A percentile compares a stretch with the other conserved stretches of the same genome.
phyloP scores from a whole-genome alignment of 2,329 filamentous ascomycete species.

The Delphinella strobiligena region DNA sequence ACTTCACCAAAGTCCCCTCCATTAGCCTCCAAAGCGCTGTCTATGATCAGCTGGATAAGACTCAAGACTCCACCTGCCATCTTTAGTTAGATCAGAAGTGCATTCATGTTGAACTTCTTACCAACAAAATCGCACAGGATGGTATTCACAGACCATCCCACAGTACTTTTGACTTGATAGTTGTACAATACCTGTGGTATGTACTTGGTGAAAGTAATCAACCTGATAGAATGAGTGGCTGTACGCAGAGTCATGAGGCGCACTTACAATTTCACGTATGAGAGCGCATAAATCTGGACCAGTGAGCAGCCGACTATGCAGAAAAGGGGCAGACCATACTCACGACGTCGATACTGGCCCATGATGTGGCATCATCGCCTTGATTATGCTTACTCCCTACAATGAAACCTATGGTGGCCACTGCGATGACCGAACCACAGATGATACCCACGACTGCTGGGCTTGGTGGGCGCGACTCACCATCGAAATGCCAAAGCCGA shows the following conservation, averaged over 20 bases:
- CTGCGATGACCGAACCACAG: slow-evolving; percentile 51
- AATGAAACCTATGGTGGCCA: slow-evolving; percentile 35
- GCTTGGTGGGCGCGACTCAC: slow-evolving; percentile 39
- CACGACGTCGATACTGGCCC: slow-evolving; percentile 56
- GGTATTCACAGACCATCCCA: slow-evolving; percentile 54
- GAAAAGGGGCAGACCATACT: slow-evolving; percentile 12
- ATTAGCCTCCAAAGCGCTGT: slow-evolving; percentile 71
- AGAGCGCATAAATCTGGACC: slow-evolving; percentile 51
- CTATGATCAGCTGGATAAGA: slow-evolving; percentile 68
- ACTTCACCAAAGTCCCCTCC: slow-evolving; percentile 78
- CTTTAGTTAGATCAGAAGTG: no score
- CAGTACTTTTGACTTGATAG: slow-evolving; percentile 70
- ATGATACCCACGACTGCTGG: slow-evolving; percentile 57
- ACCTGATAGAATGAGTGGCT: no score
- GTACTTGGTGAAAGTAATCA: slow-evolving; percentile 86
- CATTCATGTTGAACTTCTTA: no score
- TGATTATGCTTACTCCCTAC: slow-evolving; percentile 31
- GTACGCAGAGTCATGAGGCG: no score
- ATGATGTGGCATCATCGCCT: slow-evolving; percentile 35
- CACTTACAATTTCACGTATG: slow-evolving; percentile 86
- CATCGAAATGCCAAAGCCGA: slow-evolving; percentile 60
- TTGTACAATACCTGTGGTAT: slow-evolving; percentile 77
- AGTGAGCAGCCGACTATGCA: slow-evolving; percentile 8
- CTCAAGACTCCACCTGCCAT: slow-evolving; percentile 71
- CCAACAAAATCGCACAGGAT: no score